Conservation (phyloP, 2,329 filamentous ascomycete genomes). For the Lachnellula arida region DNA sequence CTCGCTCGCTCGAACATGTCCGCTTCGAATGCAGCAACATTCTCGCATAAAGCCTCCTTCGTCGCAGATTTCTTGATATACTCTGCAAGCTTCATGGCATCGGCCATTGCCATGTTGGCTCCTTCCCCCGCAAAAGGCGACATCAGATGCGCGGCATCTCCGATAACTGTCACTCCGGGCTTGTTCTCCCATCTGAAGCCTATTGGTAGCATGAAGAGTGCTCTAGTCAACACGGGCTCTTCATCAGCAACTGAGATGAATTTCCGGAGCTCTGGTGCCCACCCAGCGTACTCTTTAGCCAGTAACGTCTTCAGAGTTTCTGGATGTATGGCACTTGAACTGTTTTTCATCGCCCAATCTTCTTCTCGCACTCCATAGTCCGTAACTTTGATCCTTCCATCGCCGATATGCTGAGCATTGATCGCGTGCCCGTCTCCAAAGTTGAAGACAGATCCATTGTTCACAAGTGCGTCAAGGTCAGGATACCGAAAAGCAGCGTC, state of each 20-base stretch:
- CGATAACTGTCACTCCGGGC: constrained; percentile 53
- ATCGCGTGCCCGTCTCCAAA: constrained; percentile 26
- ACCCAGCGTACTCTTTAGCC: constrained; percentile 24
- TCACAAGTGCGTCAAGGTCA: constrained; percentile 21
- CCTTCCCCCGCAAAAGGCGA: constrained; percentile 42
- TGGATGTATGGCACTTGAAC: not conserved
- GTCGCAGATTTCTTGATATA: constrained; percentile 27
- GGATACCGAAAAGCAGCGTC: constrained; percentile 24
- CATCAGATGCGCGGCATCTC: constrained; percentile 55
- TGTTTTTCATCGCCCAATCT: not conserved
- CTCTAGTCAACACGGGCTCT: constrained; percentile 18
- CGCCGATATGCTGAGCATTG: constrained; percentile 25
- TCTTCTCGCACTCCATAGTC: not conserved
- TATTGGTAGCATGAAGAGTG: constrained; percentile 18
- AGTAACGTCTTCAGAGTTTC: constrained; percentile 19
- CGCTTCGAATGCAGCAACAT: constrained; percentile 6
- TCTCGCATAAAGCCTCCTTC: not conserved
- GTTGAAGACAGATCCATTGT: constrained; percentile 27
- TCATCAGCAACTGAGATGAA: constrained; percentile 24
- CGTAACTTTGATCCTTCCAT: constrained; percentile 10
- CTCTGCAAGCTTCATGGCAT: constrained; percentile 38
- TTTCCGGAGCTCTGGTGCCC: constrained; percentile 25
- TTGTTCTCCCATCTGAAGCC: constrained; percentile 49
- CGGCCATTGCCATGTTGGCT: constrained; percentile 34
- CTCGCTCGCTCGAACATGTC: constrained; percentile 26